Base-by-base conservation (phyloP, 2,329 filamentous ascomycete genomes). In the Fusarium nelsonii region DNA sequence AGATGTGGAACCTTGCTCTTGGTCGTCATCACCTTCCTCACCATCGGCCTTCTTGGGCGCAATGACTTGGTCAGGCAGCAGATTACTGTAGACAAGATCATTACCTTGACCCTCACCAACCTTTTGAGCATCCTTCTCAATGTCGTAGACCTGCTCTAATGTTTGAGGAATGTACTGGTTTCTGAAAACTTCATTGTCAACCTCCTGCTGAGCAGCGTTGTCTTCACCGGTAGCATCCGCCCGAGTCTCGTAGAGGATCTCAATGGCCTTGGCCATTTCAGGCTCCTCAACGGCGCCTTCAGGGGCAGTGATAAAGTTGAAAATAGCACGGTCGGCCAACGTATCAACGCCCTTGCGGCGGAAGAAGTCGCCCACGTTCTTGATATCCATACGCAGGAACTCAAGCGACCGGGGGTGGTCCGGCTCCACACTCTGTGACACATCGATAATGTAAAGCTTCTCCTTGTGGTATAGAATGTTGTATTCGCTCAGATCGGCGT, bases 401-500 rank as follows among this genome's bases (percentile, higher is more conserved):
- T 98, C 95, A 32, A 97, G 85, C 3, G 92, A 95, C 60, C 93
- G 88, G 0, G 96, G 96, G 79, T 99, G 96, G 73, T 98, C 95
- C 72, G 97, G 94, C 82, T 98, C 97, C 20, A 99, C 96, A 76
- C 92, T 96, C 82, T 99, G 96, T 58, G 93, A 97, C 43, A 99
- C 96, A 80, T 99, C 96, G 78, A 99, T 99, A 75, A 99, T 91
- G 84, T 93, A 97, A 1, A 97, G 88, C 73, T 88, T 89, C 61
- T 88, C 85, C 58, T 93, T 86, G 82, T 97, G 87, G 82, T 97
- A 99, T 20, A 99, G 86, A 53, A 98, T 88, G 76, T 99, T 99
- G 87, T 99, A 99, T 85, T 99, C 96, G 84, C 93, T 97, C 78
- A 99, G 79, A 87, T 99, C 96, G 50, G 94, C 96, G 78, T 99